Conservation (phyloP, 2,329 filamentous ascomycete species). For the Aspergillus alliaceus region DNA sequence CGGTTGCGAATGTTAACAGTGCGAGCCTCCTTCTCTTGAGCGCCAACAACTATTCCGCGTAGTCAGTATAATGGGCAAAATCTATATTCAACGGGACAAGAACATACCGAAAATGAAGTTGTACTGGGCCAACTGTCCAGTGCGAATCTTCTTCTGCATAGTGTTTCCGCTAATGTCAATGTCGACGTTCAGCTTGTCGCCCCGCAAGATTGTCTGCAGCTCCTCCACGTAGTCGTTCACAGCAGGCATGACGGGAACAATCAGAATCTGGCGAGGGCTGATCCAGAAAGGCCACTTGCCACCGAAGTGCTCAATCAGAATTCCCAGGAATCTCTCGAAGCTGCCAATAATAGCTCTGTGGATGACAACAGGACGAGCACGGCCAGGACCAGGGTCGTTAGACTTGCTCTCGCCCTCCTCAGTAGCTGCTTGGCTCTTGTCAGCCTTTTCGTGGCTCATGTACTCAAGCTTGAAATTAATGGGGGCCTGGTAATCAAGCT, state of each 20-base stretch:
- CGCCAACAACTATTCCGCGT: constrained; percentile 55
- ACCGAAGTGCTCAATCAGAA: constrained; percentile 52
- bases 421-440: constrained; percentile 50
- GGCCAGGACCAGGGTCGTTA: constrained; percentile 38
- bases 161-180: constrained; percentile 52
- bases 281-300: constrained; percentile 57
- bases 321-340: constrained; percentile 54
- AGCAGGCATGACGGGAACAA: constrained; percentile 52
- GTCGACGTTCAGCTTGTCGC: constrained; percentile 49
- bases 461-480: constrained; percentile 87
- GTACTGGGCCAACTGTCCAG: constrained; percentile 49
- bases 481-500: constrained; percentile 85
- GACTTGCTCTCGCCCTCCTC: constrained; percentile 42
- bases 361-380: constrained; percentile 53
- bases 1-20: constrained; percentile 65
- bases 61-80: constrained; percentile 12
- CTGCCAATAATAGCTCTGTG: constrained; percentile 53
- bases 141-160: constrained; percentile 54
- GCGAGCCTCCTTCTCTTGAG: constrained; percentile 59
- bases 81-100: not conserved
- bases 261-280: constrained; percentile 51
- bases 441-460: constrained; percentile 66
- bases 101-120: constrained; percentile 53
- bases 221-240: constrained; percentile 51
- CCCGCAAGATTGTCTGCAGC: constrained; percentile 45